Evolutionary conservation across 768 basidiomycete species (phyloP), one percentile per base, ranked within the genome.

Genomic region (Porpolomopsis calyptriformis): DNA sequence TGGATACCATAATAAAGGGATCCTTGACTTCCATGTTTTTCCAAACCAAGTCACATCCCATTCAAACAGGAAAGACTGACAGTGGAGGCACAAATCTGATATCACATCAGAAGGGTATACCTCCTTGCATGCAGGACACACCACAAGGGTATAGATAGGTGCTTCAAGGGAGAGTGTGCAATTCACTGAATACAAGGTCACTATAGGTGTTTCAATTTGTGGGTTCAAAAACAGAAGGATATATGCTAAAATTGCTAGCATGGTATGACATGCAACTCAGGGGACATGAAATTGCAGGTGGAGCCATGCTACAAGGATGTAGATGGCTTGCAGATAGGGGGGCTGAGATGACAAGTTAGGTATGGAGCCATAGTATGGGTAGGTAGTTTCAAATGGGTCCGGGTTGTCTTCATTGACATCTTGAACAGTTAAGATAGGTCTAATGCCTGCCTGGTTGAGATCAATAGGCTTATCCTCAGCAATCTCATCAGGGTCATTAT

Each of bases 211-310:
- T 14, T 11, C 38, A 23, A 39, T 39, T 11, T 18, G 38, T 11
- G 38, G 22, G 11, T 23, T 23, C 23, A 23, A 18, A 11, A 23
- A 18, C 18, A 11, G 11, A 19, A 39, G 22, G 38, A 23, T 23
- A 18, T 11, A 23, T 39, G 38, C n/a, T 3, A 39, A 10, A 18
- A 39, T 23, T n/a, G 22, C 38, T 3, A 39, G 22, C 18, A 19
- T 23, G n/a, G 38, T 22, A 4, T 18, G n/a, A 22, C 38, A 39
- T 14, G 38, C 38, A 18, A 11, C 18, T 18, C 4, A 19, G n/a
- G 38, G 18, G 38, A 39, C 16, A 23, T 39, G 38, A 39, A 39
- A 39, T 39, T 39, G 38, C 10, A 23, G n/a, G 12, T 39, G 38
- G 22, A 39, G 38, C 38, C 38, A 39, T 11, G 22, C 11, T 18